Base-by-base conservation (phyloP, 805 yeast genomes). In the Pichia phayaonensis region DNA sequence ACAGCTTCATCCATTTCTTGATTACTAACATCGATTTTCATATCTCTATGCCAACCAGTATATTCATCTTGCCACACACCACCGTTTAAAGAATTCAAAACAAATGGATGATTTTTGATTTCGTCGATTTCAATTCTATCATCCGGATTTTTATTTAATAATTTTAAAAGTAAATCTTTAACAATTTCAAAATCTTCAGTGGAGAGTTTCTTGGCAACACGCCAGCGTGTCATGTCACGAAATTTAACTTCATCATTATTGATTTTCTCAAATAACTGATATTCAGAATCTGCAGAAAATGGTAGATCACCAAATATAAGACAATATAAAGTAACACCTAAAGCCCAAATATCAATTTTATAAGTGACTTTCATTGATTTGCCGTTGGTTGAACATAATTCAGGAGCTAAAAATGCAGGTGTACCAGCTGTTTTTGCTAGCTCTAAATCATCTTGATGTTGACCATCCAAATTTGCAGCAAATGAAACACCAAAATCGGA, bases 401-500 rank as follows among this genome's bases (percentile, higher is more conserved):
- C 99, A 0, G 97, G 97, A 0, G 98, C 96, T 61, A 90, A 84
- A 65, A 92, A 92, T 0, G 97, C 97, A 2, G 98, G 98, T 0
- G 98, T 92, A 6, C 98, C 99, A 0, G 95, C 98, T 0, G 98
- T 92, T 66, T 90, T 92, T 1, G 97, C 95, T 54, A 92, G 72
- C 59, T 92, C 97, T 50, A 82, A 71, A 54, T 90, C 97, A 56
- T 78, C 73, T 55, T 88, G 96, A 54, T 76, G 72, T 50, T 65
- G 63, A 27, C 77, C 80, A 46, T 79, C 81, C 26, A 63, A 42
- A 36, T 58, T 61, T 1, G 69, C 63, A 1, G 92, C 89, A 66
- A 87, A 86, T 1, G 97, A 88, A 15, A 94, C 95, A 23, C 99
- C 98, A 69, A 92, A 94, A 70, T 92, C 99, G n/a, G 95, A 83